phyloP scores from a whole-genome alignment of 306 rosid species.

The Malus fusca region DNA sequence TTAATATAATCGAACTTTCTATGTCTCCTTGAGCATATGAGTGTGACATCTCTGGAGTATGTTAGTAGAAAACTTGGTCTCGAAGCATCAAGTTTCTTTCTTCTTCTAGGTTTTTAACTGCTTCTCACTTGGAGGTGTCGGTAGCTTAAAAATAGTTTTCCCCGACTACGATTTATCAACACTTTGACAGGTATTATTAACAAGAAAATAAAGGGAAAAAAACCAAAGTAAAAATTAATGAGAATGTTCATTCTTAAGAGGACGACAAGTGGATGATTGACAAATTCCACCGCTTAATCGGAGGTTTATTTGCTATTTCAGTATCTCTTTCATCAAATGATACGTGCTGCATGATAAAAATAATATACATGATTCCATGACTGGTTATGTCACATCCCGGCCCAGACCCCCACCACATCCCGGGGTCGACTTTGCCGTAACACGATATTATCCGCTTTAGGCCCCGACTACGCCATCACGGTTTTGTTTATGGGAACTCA shows the following conservation, averaged over 20 bases:
- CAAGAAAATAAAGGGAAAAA: too few species aligned
- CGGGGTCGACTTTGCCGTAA: too few species aligned
- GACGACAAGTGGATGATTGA: not conserved
- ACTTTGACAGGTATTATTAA: not conserved
- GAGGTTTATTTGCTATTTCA: too few species aligned
- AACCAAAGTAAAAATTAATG: not conserved
- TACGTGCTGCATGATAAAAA: too few species aligned
- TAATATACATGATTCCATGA: too few species aligned
- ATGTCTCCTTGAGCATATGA: not conserved
- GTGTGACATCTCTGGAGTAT: not conserved
- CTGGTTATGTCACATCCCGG: too few species aligned
- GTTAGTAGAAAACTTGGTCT: slow-evolving; percentile 2
- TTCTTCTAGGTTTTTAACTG: not conserved
- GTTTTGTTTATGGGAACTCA: too few species aligned
- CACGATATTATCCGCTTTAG: too few species aligned
- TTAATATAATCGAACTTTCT: not conserved
- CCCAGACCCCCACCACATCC: too few species aligned
- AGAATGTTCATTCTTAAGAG: not conserved
- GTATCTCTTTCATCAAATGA: too few species aligned
- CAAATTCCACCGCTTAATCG: too few species aligned
- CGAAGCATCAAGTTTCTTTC: not conserved
- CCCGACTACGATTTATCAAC: slow-evolving; percentile 31
- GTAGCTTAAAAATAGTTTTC: slow-evolving; percentile 36
- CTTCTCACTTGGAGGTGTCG: not conserved
- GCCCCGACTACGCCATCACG: too few species aligned